Evolutionary conservation across 2,329 filamentous ascomycete genomes (phyloP).

Genomic region (Neonectria sp.): DNA sequence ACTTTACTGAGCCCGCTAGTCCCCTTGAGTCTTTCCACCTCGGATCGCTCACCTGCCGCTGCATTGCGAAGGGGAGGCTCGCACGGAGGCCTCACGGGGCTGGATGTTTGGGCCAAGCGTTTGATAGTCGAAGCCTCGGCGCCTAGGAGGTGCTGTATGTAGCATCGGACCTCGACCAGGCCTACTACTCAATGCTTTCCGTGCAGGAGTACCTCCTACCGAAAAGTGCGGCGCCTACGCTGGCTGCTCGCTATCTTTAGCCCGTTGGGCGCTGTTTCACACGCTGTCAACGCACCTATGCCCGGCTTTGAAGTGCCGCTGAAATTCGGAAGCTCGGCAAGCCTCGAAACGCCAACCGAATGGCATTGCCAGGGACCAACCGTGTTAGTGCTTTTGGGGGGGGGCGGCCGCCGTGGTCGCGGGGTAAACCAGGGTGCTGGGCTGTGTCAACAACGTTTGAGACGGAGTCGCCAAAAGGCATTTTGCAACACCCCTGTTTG

Average conservation of each 20-base stretch:
- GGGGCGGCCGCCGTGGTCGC: background rate
- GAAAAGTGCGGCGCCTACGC: background rate
- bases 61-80: background rate
- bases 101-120: background rate
- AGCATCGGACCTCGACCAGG: background rate
- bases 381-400: background rate
- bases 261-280: background rate
- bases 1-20: background rate
- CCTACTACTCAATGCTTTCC: background rate
- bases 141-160: background rate
- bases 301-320: background rate
- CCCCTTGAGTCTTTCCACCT: background rate
- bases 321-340: background rate
- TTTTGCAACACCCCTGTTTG: slow-evolving; percentile 3
- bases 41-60: background rate
- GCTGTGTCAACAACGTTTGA: slow-evolving; percentile 4
- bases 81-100: slow-evolving; percentile 4
- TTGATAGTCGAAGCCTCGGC: background rate
- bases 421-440: background rate
- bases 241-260: background rate
- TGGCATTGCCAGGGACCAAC: background rate
- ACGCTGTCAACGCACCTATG: background rate
- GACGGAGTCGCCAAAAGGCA: background rate
- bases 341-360: slow-evolving; percentile 4
- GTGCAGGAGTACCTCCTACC: background rate